Evolutionary conservation across 208 protist genomes (phyloP).

Genomic region (Crithidia mellificae): DNA sequence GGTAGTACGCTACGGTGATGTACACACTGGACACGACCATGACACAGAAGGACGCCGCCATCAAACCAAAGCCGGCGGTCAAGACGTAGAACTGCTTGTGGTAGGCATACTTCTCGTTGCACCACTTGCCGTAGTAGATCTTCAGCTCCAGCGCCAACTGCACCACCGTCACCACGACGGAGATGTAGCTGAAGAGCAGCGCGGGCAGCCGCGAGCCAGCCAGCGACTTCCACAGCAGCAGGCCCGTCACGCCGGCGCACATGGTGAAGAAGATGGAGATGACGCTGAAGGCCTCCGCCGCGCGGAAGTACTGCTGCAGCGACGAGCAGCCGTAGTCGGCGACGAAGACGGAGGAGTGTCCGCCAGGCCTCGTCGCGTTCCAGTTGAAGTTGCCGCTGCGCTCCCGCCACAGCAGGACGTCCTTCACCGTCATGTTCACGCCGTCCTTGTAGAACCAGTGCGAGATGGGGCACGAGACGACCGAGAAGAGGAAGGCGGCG

Average conservation of each 20-base stretch:
- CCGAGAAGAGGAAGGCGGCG: conserved; percentile 54
- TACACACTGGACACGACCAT: conserved; percentile 42
- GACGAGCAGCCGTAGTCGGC: conserved; percentile 39
- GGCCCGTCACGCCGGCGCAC: conserved; percentile 34
- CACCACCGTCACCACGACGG: conserved; percentile 38
- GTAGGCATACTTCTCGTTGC: conserved; percentile 51
- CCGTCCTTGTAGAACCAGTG: conserved; percentile 83
- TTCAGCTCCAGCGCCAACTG: conserved; percentile 55
- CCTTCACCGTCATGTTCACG: conserved; percentile 37
- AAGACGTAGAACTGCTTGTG: conserved; percentile 57
- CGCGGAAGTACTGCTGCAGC: conserved; percentile 46
- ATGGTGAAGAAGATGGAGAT: conserved; percentile 46
- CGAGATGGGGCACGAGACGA: conserved; percentile 55
- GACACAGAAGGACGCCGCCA: conserved; percentile 44
- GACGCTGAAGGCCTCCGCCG: conserved; percentile 59
- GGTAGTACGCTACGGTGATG: conserved; percentile 44
- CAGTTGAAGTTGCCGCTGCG: conserved; percentile 52
- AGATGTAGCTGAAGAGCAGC: conserved; percentile 50
- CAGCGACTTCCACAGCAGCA: conserved; percentile 60
- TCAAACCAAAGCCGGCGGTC: conserved; percentile 59
- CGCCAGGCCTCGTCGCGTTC: conserved; percentile 28
- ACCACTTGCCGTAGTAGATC: conserved; percentile 76
- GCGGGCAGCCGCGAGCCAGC: conserved; percentile 42
- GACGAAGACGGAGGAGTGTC: conserved; percentile 32
- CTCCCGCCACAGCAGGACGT: conserved; percentile 68